Percentiles rank a stretch among this genome's conserved stretches.
Conservation (phyloP, 352 stramenopile genomes). For the Phytophthora cryptogea region DNA sequence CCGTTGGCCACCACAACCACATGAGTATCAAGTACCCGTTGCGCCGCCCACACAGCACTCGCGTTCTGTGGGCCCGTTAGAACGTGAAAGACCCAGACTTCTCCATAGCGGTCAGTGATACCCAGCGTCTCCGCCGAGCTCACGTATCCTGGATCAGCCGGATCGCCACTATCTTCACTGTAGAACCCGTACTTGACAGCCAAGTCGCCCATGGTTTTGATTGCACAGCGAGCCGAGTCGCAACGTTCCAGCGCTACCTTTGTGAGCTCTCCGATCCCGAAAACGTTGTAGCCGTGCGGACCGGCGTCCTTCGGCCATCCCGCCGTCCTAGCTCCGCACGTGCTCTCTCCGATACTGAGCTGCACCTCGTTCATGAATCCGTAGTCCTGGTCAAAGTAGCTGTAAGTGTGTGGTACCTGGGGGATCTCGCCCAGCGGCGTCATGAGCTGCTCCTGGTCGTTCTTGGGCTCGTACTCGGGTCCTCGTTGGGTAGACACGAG, state of each 20-base stretch:
- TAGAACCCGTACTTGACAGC: slow-evolving; percentile 95
- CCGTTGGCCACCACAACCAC: slow-evolving; percentile 92
- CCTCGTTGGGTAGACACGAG: slow-evolving; percentile 76
- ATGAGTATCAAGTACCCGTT: slow-evolving; percentile 91
- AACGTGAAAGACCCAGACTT: slow-evolving; percentile 96
- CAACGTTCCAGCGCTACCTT: slow-evolving; percentile 92
- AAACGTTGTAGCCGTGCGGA: slow-evolving; percentile 85
- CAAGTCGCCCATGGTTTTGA: slow-evolving; percentile 93
- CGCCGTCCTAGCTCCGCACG: slow-evolving; percentile 83
- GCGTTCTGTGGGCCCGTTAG: slow-evolving; percentile 90
- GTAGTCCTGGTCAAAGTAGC: slow-evolving; percentile 95
- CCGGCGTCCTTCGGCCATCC: slow-evolving; percentile 67
- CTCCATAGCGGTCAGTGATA: slow-evolving; percentile 85
- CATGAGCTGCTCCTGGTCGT: slow-evolving; percentile 38
- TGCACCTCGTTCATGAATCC: slow-evolving; percentile 96
- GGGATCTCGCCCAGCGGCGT: slow-evolving; percentile 85
- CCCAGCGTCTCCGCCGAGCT: slow-evolving; percentile 86
- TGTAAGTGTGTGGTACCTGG: slow-evolving; percentile 91
- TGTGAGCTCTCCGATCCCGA: slow-evolving; percentile 90
- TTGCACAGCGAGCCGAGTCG: slow-evolving; percentile 80
- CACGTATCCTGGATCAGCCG: slow-evolving; percentile 51
- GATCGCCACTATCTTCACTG: slow-evolving; percentile 86
- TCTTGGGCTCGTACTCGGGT: slow-evolving; percentile 60
- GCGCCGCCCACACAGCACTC: slow-evolving; percentile 93
- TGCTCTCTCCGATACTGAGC: slow-evolving; percentile 94